Base-by-base conservation (phyloP, 1,284 basidiomycete genomes). In the Apiotrichum porosum region DNA sequence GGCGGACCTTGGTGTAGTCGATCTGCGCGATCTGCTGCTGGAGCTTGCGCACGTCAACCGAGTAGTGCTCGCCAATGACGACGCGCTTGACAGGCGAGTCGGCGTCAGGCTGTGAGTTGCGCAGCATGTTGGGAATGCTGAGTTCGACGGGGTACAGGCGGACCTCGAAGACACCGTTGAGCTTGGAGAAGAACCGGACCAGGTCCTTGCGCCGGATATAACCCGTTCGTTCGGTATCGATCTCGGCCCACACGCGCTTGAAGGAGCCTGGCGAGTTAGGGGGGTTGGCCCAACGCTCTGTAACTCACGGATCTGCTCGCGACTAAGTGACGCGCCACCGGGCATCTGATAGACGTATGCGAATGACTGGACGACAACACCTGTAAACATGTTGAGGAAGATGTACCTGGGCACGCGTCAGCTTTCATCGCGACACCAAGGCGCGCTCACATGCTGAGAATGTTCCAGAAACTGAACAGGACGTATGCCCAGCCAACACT, bases 291-390 rank as follows among this genome's bases (percentile, higher is more conserved):
- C n/a, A n/a, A n/a, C n/a, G n/a, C n/a, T n/a, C 10, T 14, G 15
- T 5, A 12, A 66, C 71, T 58, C 34, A 38, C 91, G 83, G 81
- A 94, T 91, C 65, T 94, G 85, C 60, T 90, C 86, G 39, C 94
- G 81, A 19, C 85, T 87, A 37, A 97, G 83, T 0, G 85, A 83
- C 47, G 84, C 86, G 23, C 85, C 85, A 18, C 88, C 86, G 6
- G 75, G 72, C 47, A 88, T 81, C 44, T 95, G 91, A 73, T 93
- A 94, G 9, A 97, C 89, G 70, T 94, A 97, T 18, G 90, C 88
- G 71, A 98, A 97, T 65, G 88, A 95, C 71, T 97, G 87, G 61
- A 97, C 92, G 48, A 97, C 88, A 54, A 93, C 89, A 84, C 86
- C 87, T 74, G 87, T 90, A 70, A 92, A 92, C 82, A 93, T 84